Percentiles rank a stretch among this genome's conserved stretches.
Evolutionary conservation across 2,329 filamentous ascomycete species (phyloP).

Genomic region (Pseudogymnoascus sp.): DNA sequence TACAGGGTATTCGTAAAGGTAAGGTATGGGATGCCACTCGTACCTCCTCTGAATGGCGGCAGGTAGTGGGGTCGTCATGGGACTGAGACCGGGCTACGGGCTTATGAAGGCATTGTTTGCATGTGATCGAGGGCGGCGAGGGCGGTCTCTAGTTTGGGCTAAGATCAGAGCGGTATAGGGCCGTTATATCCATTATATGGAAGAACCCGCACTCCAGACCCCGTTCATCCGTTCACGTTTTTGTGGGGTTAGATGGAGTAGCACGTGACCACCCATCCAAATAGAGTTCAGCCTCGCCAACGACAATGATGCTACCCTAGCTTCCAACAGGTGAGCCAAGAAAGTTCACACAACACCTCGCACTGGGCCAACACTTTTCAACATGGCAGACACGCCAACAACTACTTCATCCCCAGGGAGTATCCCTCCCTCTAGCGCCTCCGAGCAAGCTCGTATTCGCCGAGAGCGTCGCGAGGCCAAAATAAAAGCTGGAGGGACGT

Average conservation of each 20-base stretch:
- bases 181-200: too few relatives aligned
- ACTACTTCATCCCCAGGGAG: conserved; percentile 17
- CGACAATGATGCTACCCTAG: conserved; percentile 1
- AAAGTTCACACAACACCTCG: background rate
- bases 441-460: conserved; percentile 62
- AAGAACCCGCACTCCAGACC: too few relatives aligned
- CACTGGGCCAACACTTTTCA: conserved; percentile 1
- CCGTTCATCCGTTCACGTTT: too few relatives aligned
- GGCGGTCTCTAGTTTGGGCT: background rate
- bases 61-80: background rate
- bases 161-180: background rate
- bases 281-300: conserved; percentile 4
- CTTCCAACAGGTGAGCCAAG: background rate
- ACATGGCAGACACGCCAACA: conserved; percentile 24
- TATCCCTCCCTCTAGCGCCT: conserved; percentile 33
- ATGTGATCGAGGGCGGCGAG: background rate
- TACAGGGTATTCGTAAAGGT: too few relatives aligned
- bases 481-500: conserved; percentile 61
- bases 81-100: background rate
- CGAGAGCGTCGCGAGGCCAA: conserved; percentile 75
- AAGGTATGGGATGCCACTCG: background rate
- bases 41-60: background rate
- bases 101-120: background rate
- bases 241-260: too few relatives aligned
- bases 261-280: background rate